Evolutionary conservation across 257 asterid genomes (phyloP).

Genomic region (Nicotiana obtusifolia): DNA sequence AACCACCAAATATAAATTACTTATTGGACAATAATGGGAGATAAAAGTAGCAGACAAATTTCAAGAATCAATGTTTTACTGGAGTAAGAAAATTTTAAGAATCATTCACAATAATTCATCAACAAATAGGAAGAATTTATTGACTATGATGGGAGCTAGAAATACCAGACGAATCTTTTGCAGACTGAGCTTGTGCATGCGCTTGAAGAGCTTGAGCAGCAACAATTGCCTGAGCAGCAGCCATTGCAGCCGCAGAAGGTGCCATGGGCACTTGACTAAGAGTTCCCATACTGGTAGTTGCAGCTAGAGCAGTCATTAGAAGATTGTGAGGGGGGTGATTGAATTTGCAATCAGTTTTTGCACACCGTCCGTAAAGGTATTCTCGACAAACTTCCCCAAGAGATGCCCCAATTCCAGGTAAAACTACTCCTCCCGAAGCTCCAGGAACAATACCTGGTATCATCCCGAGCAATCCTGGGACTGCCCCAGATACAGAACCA

Average conservation of each 20-base stretch:
- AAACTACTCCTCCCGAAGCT: constrained; percentile 84
- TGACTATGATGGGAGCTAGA: not conserved
- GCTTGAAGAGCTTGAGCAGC: constrained; percentile 99
- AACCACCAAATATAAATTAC: not conserved
- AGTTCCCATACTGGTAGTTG: constrained; percentile 70
- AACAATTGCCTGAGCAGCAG: constrained; percentile 99
- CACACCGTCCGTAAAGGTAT: constrained; percentile 80
- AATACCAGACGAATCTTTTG: constrained; percentile 60
- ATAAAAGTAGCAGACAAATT: not conserved
- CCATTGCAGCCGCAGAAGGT: constrained; percentile 99
- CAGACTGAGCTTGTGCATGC: constrained; percentile 64
- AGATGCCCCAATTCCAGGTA: constrained; percentile 89
- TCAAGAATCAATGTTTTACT: not conserved
- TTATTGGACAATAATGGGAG: constrained; percentile 6
- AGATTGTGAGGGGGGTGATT: constrained; percentile 88
- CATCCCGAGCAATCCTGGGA: constrained; percentile 96
- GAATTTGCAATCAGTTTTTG: constrained; percentile 68
- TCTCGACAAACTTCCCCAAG: constrained; percentile 94
- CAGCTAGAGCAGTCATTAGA: constrained; percentile 78
- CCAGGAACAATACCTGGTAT: constrained; percentile 88
- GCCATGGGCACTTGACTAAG: constrained; percentile 96
- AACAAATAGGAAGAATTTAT: not conserved
- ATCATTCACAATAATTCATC: not conserved
- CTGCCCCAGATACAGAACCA: constrained; percentile 88
- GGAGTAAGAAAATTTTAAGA: not conserved